A percentile compares a stretch with the other conserved stretches of the same genome.
These are phyloP conservation scores for Penicillium coffeae DNA, from an alignment of 495 filamentous ascomycete species.

Conservation along the genomic window DNA sequence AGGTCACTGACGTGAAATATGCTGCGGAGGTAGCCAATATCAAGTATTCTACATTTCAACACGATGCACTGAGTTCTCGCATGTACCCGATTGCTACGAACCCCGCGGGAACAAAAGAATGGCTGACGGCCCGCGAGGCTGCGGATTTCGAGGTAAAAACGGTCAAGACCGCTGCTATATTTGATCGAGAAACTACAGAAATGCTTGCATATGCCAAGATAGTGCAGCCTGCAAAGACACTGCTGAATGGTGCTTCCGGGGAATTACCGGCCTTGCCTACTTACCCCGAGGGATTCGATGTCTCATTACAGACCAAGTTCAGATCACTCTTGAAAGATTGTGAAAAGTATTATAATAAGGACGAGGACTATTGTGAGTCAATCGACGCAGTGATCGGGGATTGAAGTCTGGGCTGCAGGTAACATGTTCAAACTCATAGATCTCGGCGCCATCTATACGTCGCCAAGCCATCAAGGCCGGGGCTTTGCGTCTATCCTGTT, in stretches of 20 bases:
- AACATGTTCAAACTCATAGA: not conserved
- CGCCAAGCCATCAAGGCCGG: not conserved
- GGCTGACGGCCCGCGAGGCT: not conserved
- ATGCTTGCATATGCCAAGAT: not conserved
- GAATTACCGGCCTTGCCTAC: not conserved
- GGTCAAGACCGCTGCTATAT: not conserved
- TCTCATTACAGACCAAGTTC: not conserved
- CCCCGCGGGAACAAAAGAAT: not conserved
- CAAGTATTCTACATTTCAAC: not conserved
- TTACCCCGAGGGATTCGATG: not conserved
- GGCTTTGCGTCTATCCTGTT: not conserved
- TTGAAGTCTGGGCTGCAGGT: not conserved
- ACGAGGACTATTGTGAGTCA: not conserved
- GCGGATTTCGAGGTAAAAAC: not conserved
- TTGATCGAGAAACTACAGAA: not conserved
- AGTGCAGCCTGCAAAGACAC: not conserved
- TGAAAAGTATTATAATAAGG: not conserved
- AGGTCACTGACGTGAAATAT: slow-evolving; percentile 2
- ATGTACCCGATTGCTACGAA: not conserved
- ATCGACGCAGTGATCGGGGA: not conserved
- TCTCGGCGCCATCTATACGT: not conserved
- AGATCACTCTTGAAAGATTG: not conserved
- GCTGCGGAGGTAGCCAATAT: not conserved
- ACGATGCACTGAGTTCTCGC: not conserved
- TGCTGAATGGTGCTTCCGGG: not conserved